Evolutionary conservation across 768 basidiomycete species (phyloP), one percentile per base, ranked within the genome.

Genomic region (Scleroderma citrinum): DNA sequence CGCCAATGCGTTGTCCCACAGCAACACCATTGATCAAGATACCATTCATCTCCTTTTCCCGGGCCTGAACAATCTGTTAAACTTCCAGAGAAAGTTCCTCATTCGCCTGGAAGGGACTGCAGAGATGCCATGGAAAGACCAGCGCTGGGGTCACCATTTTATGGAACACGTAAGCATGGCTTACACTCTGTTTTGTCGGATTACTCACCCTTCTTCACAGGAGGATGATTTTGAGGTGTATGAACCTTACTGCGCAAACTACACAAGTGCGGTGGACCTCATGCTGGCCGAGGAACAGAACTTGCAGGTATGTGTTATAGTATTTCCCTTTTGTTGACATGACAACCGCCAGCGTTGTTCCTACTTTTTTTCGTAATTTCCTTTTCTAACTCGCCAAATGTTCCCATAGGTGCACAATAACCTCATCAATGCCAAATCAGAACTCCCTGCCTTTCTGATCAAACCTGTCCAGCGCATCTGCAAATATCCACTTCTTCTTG

Each of bases 391-490:
- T 30, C 5, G 26, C 26, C 26, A n/a, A n/a, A 29, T 13, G 16
- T 17, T 32, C 30, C 21, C 50, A 48, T 62, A 92, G 89, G 78
- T 81, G 52, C 74, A 88, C 61, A 87, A 87, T 70, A 78, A 84
- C 68, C 73, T 91, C 73, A 88, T 94, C 70, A 89, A 92, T 58
- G 85, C 85, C 60, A 88, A 88, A 65, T 85, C 87, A 62, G 96
- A 99, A 62, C 76, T 99, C 29, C 89, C 91, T 51, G 92, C 92
- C 8, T 95, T 98, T 71, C 81, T 98, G 52, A 98, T 98, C 77
- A 97, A 97, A 73, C 96, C 96, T 7, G 87, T 99, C 43, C 96
- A 99, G 67, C 83, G 96, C 53, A 87, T 98, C 57, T 96, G 95
- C 80, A 98, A 98, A 76, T 98, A 98, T 67, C 94, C 94, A 21